Conservation (phyloP, 176 grass and related monocot genomes). For the Aegilops sharonensis region DNA sequence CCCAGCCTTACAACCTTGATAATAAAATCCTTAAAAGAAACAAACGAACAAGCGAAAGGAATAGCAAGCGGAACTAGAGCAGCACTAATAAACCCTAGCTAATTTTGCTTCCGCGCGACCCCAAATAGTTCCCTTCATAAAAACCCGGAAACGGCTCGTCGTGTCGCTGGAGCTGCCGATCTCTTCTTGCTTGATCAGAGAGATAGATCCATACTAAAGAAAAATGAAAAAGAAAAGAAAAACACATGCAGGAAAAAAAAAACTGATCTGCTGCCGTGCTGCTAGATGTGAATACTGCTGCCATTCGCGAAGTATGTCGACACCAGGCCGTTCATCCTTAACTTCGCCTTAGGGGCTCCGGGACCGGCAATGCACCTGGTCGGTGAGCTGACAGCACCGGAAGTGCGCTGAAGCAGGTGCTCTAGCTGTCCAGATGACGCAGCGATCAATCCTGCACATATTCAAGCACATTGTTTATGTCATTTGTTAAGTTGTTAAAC, state of each 20-base stretch:
- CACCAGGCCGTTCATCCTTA: conserved; percentile 51
- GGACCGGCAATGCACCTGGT: neutral
- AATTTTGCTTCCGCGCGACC: conserved; percentile 38
- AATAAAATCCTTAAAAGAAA: conserved; percentile 10
- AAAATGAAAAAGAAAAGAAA: neutral
- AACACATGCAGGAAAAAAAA: neutral
- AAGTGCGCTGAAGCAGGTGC: conserved; percentile 39
- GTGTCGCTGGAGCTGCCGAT: conserved; percentile 41
- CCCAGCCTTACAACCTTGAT: conserved; percentile 27
- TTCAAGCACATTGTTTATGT: neutral
- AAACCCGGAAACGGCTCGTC: conserved; percentile 54
- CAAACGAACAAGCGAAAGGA: conserved; percentile 42
- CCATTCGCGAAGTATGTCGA: conserved; percentile 43
- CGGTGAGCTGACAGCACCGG: neutral
- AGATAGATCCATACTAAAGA: conserved; percentile 3
- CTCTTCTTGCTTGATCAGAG: conserved; percentile 33
- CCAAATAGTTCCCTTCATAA: conserved; percentile 55
- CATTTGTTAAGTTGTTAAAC: too few species aligned
- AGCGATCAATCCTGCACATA: conserved; percentile 66
- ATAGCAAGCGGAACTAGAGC: conserved; percentile 22
- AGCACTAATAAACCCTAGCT: conserved; percentile 45
- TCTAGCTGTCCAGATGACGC: conserved; percentile 64
- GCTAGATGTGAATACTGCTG: conserved; percentile 61
- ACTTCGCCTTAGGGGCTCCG: conserved; percentile 26
- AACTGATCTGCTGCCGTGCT: neutral